Evolutionary conservation across 108 stramenopile genomes (phyloP), one percentile per base, ranked within the genome.

Genomic region (Pseudonitzschia delicatissima): DNA sequence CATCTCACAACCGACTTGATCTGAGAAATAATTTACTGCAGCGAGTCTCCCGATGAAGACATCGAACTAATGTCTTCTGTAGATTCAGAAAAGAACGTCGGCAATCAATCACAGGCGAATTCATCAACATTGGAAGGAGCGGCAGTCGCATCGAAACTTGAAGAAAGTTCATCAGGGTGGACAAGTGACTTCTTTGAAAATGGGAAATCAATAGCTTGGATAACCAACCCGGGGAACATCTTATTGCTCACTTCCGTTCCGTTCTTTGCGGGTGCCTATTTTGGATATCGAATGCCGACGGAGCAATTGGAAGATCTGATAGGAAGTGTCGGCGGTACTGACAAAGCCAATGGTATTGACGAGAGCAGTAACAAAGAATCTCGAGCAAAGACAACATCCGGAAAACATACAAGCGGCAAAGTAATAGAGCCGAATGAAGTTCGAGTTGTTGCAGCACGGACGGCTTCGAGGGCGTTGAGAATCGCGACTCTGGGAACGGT

Each of bases 201-300:
- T 55, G 15, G 17, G 7, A 35, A 28, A 31, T 33, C 53, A 33
- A 31, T 29, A 3, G 62, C 39, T 13, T 67, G 67, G 28, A 53
- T 68, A 27, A 48, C 62, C 37, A 42, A 72, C 37, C 82, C 82
- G 17, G 72, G 71, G 9, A 73, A 73, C 53, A 32, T 77, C 2
- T 47, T 83, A 25, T 18, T 73, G 15, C 15, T 73, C 3, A 37
- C 76, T 4, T 64, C 68, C 23, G 3, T 80, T 8, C 79, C 83
- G 21, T 74, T 84, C 6, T 74, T 64, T 28, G 26, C 68, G 8
- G 76, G 83, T 1, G 77, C 79, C 23, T 84, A 74, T 62, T 50
- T 63, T 62, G 76, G 73, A 7, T 79, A 67, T 34, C 37, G 45
- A 18, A 57, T 58, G 36, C 72, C 67, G 13, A 32, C 35, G 13